These are phyloP conservation scores for Talaromyces sp. DNA, from an alignment of 2,329 filamentous ascomycete genomes.

Conservation along the genomic window DNA sequence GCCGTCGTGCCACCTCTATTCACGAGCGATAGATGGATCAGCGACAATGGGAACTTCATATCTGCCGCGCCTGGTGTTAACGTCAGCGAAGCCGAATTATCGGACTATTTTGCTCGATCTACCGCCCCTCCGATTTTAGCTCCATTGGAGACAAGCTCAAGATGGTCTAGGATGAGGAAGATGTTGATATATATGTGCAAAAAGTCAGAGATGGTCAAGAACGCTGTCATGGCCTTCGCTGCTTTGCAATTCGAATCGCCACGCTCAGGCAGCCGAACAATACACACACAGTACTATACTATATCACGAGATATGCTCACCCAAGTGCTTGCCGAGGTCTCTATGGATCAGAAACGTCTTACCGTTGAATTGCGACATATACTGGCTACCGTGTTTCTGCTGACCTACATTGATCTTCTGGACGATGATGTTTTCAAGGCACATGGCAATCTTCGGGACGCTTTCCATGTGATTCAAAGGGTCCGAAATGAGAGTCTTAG, in stretches of 20 bases:
- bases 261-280: slow-evolving; percentile 19
- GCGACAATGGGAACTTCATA: not conserved
- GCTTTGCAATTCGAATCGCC: slow-evolving; percentile 40
- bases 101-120: slow-evolving; percentile 11
- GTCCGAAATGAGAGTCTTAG: slow-evolving; percentile 31
- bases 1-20: not conserved
- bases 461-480: slow-evolving; percentile 48
- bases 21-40: not conserved
- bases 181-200: slow-evolving; percentile 49
- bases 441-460: slow-evolving; percentile 49
- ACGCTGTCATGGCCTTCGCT: slow-evolving; percentile 52
- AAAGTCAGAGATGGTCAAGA: slow-evolving; percentile 46
- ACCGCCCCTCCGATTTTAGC: slow-evolving; percentile 32
- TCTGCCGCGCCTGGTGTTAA: not conserved
- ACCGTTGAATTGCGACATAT: slow-evolving; percentile 37
- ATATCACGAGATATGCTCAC: slow-evolving; percentile 27
- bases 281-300: slow-evolving; percentile 26
- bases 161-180: slow-evolving; percentile 50
- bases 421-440: slow-evolving; percentile 45
- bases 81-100: slow-evolving; percentile 6
- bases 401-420: slow-evolving; percentile 53
- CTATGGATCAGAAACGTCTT: slow-evolving; percentile 9
- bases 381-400: slow-evolving; percentile 52
- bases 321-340: slow-evolving; percentile 17
- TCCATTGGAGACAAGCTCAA: slow-evolving; percentile 52